Conservation (phyloP, 768 basidiomycete genomes). For the Boletus tomentosulus region DNA sequence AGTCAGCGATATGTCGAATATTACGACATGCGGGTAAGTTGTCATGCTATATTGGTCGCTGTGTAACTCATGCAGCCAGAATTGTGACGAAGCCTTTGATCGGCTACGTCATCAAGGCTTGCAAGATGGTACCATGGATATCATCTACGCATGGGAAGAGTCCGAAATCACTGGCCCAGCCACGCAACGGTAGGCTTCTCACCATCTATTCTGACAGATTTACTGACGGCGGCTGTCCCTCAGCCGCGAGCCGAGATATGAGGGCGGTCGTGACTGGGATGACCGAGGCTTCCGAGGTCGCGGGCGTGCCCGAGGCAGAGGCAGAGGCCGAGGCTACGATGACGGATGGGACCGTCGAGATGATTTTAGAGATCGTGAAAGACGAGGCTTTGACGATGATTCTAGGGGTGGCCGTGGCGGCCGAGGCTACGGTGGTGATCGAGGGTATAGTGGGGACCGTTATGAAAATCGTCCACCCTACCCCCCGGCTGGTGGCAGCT, state of each 20-base stretch:
- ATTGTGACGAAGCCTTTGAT: conserved; percentile 76
- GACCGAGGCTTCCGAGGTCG: conserved; percentile 38
- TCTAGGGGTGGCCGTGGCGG: conserved; percentile 34
- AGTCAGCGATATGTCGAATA: conserved; percentile 93
- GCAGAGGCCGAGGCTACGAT: conserved; percentile 35
- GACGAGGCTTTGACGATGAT: conserved; percentile 35
- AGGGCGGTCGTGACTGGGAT: conserved; percentile 47
- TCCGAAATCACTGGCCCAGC: conserved; percentile 49
- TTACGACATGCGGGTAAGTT: conserved; percentile 78
- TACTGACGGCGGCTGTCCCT: conserved; percentile 2
- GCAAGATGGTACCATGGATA: conserved; percentile 87
- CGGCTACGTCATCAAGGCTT: conserved; percentile 71
- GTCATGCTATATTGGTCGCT: background rate
- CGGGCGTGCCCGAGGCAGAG: conserved; percentile 36
- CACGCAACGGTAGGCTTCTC: conserved; percentile 35
- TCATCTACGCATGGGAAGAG: conserved; percentile 82
- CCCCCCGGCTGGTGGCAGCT: conserved; percentile 16
- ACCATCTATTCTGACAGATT: background rate
- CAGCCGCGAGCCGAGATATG: conserved; percentile 34
- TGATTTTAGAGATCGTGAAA: conserved; percentile 38
- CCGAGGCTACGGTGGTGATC: conserved; percentile 35
- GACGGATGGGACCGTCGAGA: conserved; percentile 45
- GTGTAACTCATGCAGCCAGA: conserved; percentile 39
- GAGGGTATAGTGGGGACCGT: conserved; percentile 43
- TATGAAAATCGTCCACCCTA: conserved; percentile 41